Conservation (phyloP, 345 rosid genomes). For the Reutealis trisperma region DNA sequence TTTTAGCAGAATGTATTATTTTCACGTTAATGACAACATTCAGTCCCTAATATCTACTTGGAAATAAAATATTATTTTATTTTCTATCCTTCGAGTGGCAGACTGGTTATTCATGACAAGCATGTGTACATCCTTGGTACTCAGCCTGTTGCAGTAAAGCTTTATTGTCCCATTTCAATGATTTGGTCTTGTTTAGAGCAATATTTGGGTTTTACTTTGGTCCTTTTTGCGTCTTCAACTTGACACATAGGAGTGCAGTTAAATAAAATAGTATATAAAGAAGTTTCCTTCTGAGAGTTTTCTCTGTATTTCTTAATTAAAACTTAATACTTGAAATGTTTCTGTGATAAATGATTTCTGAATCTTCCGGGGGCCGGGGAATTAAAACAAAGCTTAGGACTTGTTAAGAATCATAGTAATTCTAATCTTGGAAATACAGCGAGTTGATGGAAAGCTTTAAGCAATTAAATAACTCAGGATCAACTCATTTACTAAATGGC, state of each 20-base stretch:
- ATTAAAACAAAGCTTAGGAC: neutral
- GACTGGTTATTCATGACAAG: neutral
- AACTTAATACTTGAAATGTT: neutral
- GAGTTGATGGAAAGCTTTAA: neutral
- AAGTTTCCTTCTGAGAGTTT: neutral
- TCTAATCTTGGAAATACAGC: neutral
- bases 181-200: neutral
- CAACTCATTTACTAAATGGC: no score
- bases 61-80: neutral
- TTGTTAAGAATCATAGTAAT: neutral
- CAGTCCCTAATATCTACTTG: neutral
- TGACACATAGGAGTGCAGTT: neutral
- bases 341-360: neutral
- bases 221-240: neutral
- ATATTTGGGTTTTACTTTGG: neutral
- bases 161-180: neutral
- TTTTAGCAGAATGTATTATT: neutral
- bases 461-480: no score
- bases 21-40: neutral
- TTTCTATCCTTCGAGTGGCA: neutral
- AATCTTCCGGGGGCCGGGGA: neutral
- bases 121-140: neutral
- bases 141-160: neutral
- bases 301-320: neutral
- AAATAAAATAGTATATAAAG: neutral